These are phyloP conservation scores for Taphrina populina DNA, from an alignment of 1,139 yeast species.

Conservation along the genomic window DNA sequence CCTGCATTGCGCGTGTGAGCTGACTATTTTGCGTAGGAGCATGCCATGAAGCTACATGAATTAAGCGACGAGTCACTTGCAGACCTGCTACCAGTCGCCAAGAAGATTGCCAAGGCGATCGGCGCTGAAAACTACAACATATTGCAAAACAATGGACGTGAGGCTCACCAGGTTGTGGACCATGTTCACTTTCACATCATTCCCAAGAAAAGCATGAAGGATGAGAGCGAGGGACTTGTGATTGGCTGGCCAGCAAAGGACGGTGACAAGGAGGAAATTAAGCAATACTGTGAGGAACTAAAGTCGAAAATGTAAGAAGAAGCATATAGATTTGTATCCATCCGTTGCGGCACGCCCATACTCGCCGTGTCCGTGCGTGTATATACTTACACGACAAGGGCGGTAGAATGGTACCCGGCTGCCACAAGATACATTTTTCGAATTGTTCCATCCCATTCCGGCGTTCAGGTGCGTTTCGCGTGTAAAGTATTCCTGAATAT, in stretches of 20 bases:
- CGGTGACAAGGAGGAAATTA: slow-evolving; percentile 28
- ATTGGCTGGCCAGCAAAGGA: slow-evolving; percentile 92
- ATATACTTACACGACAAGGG: no score
- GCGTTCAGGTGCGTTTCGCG: no score
- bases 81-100: slow-evolving; percentile 82
- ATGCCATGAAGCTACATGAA: slow-evolving; percentile 87
- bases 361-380: no score
- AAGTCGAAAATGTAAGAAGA: slow-evolving; percentile 25
- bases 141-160: slow-evolving; percentile 53
- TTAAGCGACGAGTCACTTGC: slow-evolving; percentile 85
- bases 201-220: slow-evolving; percentile 60
- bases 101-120: slow-evolving; percentile 71
- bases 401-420: no score
- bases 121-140: slow-evolving; percentile 80
- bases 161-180: slow-evolving; percentile 88
- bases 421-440: no score
- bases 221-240: slow-evolving; percentile 65
- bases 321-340: no score
- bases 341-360: no score
- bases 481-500: no score
- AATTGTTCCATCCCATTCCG: no score
- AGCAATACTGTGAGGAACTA: slow-evolving; percentile 25
- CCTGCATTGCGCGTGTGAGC: no score
- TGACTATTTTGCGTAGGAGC: slow-evolving; percentile 54
- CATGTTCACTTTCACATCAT: slow-evolving; percentile 96